phyloP scores from a whole-genome alignment of 352 stramenopile species.

The Thalassiosira mediterranea region DNA sequence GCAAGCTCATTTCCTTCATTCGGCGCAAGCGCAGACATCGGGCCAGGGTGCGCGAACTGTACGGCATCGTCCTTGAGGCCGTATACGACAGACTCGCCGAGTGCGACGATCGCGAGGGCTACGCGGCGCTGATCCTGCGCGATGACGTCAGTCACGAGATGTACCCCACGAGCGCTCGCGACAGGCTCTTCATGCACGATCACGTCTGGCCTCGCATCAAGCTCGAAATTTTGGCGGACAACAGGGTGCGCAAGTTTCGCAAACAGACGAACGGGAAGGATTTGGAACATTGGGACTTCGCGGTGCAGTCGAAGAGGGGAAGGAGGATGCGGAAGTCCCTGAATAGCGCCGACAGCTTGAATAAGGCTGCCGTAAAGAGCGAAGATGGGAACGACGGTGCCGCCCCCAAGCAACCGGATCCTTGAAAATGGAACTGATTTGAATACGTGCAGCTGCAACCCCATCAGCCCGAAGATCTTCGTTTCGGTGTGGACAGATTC shows the following conservation, averaged over 20 bases:
- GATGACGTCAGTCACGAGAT: constrained; percentile 49
- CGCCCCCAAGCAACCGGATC: no score
- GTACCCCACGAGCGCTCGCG: constrained; percentile 32
- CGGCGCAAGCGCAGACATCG: constrained; percentile 19
- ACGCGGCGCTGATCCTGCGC: constrained; percentile 39
- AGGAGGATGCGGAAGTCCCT: constrained; percentile 37
- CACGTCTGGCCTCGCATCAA: constrained; percentile 47
- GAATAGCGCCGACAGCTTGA: no score
- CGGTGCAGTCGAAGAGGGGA: constrained; percentile 18
- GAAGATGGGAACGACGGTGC: no score
- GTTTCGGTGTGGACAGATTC: no score
- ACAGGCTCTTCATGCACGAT: constrained; percentile 37
- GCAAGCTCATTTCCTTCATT: constrained; percentile 10
- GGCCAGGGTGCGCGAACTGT: constrained; percentile 32
- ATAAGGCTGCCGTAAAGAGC: no score
- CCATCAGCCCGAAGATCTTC: no score
- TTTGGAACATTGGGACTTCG: constrained; percentile 49
- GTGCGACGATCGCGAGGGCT: constrained; percentile 37
- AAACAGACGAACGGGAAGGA: constrained; percentile 41
- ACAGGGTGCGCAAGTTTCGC: constrained; percentile 45
- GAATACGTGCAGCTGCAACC: no score
- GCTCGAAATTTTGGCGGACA: constrained; percentile 37
- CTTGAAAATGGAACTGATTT: no score
- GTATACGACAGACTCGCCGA: constrained; percentile 45
- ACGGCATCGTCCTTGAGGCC: constrained; percentile 22